These are phyloP conservation scores for Scheffersomyces lignicola DNA, from an alignment of 1,139 yeast species.

Conservation along the genomic window DNA sequence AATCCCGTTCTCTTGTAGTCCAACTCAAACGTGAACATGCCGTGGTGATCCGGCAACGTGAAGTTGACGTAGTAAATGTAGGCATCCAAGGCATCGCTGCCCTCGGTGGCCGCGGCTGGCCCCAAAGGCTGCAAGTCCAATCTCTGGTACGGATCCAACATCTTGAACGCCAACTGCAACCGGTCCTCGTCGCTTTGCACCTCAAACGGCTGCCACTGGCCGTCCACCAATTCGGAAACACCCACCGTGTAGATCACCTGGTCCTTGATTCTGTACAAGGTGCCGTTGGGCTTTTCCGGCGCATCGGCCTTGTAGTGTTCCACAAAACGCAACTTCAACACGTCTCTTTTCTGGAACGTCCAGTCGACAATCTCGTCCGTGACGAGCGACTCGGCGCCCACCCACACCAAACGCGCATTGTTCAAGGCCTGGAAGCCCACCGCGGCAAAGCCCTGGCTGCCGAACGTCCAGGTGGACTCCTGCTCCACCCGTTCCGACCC, in stretches of 20 bases:
- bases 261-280: slow-evolving; percentile 72
- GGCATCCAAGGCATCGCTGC: slow-evolving; percentile 33
- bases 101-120: slow-evolving; percentile 34
- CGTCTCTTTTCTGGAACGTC: slow-evolving; percentile 71
- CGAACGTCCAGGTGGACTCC: slow-evolving; percentile 75
- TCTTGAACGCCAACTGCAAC: slow-evolving; percentile 79
- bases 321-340: slow-evolving; percentile 57
- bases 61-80: slow-evolving; percentile 47
- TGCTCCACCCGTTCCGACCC: slow-evolving; percentile 33
- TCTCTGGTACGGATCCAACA: slow-evolving; percentile 96
- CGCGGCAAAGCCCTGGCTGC: slow-evolving; percentile 73
- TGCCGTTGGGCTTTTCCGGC: slow-evolving; percentile 36
- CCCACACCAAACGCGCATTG: slow-evolving; percentile 81
- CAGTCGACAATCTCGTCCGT: slow-evolving; percentile 57
- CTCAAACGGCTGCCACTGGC: slow-evolving; percentile 69
- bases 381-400: slow-evolving; percentile 65
- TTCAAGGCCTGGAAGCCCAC: slow-evolving; percentile 82
- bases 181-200: slow-evolving; percentile 47
- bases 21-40: slow-evolving; percentile 85
- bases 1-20: slow-evolving; percentile 83
- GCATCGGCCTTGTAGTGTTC: slow-evolving; percentile 53
- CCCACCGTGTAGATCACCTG: slow-evolving; percentile 64
- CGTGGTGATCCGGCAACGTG: slow-evolving; percentile 91
- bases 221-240: slow-evolving; percentile 60
- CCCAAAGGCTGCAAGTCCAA: slow-evolving; percentile 53